Conservation (phyloP, 352 stramenopile genomes). For the Pythium rishiriense region DNA sequence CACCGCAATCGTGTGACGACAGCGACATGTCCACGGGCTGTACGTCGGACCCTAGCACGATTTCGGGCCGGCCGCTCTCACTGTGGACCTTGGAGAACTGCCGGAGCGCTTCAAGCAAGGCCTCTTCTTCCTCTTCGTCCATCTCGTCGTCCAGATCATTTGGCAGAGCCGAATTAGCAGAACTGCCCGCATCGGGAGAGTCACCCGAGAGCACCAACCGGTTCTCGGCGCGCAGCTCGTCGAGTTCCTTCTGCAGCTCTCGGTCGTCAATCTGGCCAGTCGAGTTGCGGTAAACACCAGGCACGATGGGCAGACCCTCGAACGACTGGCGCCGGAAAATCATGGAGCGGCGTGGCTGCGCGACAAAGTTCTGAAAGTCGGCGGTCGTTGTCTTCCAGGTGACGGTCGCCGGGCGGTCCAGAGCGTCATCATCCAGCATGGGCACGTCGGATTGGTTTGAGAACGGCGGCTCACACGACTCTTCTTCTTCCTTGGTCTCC, state of each 20-base stretch:
- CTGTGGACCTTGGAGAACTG: slow-evolving; percentile 5
- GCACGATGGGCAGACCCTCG: slow-evolving; percentile 3
- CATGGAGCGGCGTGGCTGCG: slow-evolving; percentile 18
- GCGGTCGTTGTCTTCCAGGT: slow-evolving; percentile 14
- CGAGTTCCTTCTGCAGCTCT: slow-evolving; percentile 13
- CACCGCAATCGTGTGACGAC: neutral
- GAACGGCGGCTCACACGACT: neutral
- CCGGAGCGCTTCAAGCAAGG: slow-evolving; percentile 10
- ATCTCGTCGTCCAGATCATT: slow-evolving; percentile 8
- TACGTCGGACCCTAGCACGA: neutral
- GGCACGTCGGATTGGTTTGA: neutral
- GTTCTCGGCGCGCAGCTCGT: slow-evolving; percentile 10
- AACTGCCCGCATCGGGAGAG: neutral
- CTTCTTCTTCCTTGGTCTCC: slow-evolving; percentile 3
- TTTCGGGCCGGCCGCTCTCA: neutral
- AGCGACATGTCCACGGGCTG: neutral
- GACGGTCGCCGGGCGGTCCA: neutral
- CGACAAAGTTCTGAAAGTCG: slow-evolving; percentile 30
- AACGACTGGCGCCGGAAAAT: slow-evolving; percentile 17
- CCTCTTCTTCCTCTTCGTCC: slow-evolving; percentile 19
- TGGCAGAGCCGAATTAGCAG: neutral
- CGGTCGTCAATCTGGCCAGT: slow-evolving; percentile 13
- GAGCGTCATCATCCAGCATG: neutral
- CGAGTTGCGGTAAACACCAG: slow-evolving; percentile 15
- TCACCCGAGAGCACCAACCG: neutral